phyloP scores from a whole-genome alignment of 352 stramenopile species.

The Phytophthora sojae region DNA sequence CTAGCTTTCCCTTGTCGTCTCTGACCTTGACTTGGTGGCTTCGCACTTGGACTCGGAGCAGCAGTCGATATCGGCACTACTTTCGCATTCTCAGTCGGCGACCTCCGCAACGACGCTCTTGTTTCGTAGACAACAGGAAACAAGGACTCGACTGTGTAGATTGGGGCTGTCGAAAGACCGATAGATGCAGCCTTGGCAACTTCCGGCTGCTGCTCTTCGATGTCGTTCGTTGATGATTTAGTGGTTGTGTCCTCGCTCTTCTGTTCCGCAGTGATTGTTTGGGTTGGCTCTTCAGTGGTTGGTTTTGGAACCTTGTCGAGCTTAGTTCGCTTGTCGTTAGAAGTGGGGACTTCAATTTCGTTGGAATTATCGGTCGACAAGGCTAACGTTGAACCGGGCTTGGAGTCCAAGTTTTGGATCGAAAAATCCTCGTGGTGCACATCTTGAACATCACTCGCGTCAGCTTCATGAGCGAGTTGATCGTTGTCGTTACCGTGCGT shows the following conservation, averaged over 20 bases:
- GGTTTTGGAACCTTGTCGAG: neutral
- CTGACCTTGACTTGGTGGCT: neutral
- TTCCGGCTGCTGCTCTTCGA: neutral
- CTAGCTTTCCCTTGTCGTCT: conserved; percentile 3
- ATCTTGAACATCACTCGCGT: neutral
- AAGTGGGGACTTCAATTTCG: neutral
- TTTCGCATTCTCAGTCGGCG: conserved; percentile 1
- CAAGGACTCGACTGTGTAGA: conserved; percentile 48
- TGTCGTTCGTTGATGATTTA: neutral
- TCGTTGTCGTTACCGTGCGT: neutral
- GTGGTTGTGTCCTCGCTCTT: neutral
- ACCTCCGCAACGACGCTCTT: neutral
- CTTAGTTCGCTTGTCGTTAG: too few species aligned
- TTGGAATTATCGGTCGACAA: neutral
- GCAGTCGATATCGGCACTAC: neutral
- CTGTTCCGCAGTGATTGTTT: neutral
- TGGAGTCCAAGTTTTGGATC: neutral
- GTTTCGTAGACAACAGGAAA: conserved; percentile 56
- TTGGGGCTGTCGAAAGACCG: too few species aligned
- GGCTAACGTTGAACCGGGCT: too few species aligned
- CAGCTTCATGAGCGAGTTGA: neutral
- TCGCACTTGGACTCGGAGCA: neutral
- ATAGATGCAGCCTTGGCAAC: too few species aligned
- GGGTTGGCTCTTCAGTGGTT: neutral
- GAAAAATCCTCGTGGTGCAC: neutral